Base-by-base conservation (phyloP, 176 grass and related monocot genomes). In the Eragrostis nindensis region DNA sequence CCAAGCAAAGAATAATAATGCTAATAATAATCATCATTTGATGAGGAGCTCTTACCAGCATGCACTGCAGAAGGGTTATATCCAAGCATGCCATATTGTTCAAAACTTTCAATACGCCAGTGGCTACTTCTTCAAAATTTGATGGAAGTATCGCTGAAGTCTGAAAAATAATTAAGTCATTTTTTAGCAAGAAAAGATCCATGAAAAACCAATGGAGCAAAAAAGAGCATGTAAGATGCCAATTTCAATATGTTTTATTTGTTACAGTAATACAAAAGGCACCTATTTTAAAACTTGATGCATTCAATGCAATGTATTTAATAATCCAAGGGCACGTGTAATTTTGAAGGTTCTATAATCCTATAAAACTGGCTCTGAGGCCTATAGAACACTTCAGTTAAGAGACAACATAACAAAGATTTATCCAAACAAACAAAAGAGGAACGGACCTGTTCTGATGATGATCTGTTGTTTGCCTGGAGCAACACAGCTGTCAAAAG, bases 101-200 rank as follows among this genome's bases (percentile, higher is more conserved):
- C 84, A 99, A 73, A 93, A 99, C 87, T 84, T 99, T 99, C 77
- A 99, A 83, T 66, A 99, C 92, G 42, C 96, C 86, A 88, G 93
- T 99, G 70, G 96, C 90, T 32, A 95, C 96, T 91, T 93, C 96
- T 91, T 99, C 96, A 91, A 99, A 99, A 91, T 99, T 99, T 78
- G 96, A 99, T 67, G 96, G 96, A 84, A 99, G 96, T 73, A 99
- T 86, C 17, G 82, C 75, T 11, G 77, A 88, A 79, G 86, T 89
- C 96, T 99, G 87, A 91, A 86, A 87, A 53, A 12, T 38, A 40
- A 82, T 53, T 48, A 61, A 26, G 52, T 62, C 44, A 82, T 61
- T 74, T 76, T 76, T 30, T 66, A 62, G 60, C 61, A 85, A 89
- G 11, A 82, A 78, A 56, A 59, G 41, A 26, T 4, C 11, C 24